Base-by-base conservation (phyloP, 495 filamentous ascomycete genomes). In the Tuber melanosporum region DNA sequence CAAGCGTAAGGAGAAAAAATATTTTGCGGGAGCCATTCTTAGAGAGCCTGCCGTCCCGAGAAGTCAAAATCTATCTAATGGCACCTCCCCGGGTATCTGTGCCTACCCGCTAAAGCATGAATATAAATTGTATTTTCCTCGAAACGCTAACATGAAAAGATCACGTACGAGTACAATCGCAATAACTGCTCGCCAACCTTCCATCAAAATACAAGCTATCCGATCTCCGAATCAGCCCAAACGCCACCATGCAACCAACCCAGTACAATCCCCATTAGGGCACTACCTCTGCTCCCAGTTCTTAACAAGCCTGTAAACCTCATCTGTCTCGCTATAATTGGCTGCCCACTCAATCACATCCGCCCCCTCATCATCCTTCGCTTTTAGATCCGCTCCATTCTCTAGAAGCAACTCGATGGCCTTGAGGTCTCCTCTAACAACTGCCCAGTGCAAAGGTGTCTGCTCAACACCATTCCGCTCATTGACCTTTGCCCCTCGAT, bases 281-380 rank as follows among this genome's bases (percentile, higher is more conserved):
- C n/a, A 62, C 52, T 62, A 62, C 52, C 52, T 62, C 52, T 62
- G 52, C 52, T 62, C 52, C 52, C 52, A 62, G 52, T 9, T 32
- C 52, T 62, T 62, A 15, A 62, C 12, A 62, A 62, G 52, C 52
- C 52, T 62, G 52, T 62, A 62, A 62, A 62, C 52, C 2, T 62
- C 52, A 62, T 62, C 52, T 12, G 52, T 62, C 52, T 62, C 52
- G 10, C 52, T 62, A 62, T 32, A 62, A 26, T 5, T 32, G n/a
- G 52, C 52, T 3, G 52, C 52, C 52, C 52, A 62, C 52, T 62
- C 52, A 62, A 62, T 32, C 26, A 32, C 52, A 62, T 62, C 52
- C 26, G 52, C 52, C 52, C 52, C 52, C n/a, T 62, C 52, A 6
- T 62, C 52, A 32, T 62, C 52, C 52, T 62, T 62, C 14, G 52